Conservation (phyloP, 129 eudicot genomes). For the Silybum marianum region DNA sequence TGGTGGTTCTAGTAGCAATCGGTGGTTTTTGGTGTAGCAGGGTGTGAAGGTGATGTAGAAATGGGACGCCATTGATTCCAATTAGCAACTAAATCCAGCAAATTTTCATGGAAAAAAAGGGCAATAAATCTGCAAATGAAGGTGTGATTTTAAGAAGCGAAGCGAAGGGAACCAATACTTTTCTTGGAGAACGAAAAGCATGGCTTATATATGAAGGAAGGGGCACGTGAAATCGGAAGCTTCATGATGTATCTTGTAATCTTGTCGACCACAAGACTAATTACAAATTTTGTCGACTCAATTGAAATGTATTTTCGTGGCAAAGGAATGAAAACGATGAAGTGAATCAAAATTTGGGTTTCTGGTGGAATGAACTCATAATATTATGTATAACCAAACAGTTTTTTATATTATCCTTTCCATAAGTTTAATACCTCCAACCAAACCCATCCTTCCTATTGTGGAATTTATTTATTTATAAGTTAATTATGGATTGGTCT, state of each 20-base stretch:
- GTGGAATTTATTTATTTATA: too few species aligned
- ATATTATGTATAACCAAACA: too few species aligned
- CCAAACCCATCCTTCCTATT: too few species aligned
- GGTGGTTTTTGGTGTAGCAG: background rate
- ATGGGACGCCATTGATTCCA: constrained; percentile 26
- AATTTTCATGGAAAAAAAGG: background rate
- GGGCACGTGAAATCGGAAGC: background rate
- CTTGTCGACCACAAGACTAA: background rate
- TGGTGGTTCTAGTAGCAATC: background rate
- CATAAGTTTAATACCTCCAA: too few species aligned
- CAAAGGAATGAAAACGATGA: too few species aligned
- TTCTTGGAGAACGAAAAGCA: constrained; percentile 29
- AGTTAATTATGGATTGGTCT: too few species aligned
- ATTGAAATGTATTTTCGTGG: too few species aligned
- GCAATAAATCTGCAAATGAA: background rate
- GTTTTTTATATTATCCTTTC: too few species aligned
- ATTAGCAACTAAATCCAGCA: background rate
- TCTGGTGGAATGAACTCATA: too few species aligned
- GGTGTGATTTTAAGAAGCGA: background rate
- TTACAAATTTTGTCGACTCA: too few species aligned
- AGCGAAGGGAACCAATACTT: background rate
- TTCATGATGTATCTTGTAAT: background rate
- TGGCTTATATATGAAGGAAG: constrained; percentile 30
- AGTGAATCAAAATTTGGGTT: too few species aligned
- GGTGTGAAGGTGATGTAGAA: constrained; percentile 29